These are phyloP conservation scores for Stereum hirsutum DNA, from an alignment of 1,284 basidiomycete genomes.

Conservation along the genomic window DNA sequence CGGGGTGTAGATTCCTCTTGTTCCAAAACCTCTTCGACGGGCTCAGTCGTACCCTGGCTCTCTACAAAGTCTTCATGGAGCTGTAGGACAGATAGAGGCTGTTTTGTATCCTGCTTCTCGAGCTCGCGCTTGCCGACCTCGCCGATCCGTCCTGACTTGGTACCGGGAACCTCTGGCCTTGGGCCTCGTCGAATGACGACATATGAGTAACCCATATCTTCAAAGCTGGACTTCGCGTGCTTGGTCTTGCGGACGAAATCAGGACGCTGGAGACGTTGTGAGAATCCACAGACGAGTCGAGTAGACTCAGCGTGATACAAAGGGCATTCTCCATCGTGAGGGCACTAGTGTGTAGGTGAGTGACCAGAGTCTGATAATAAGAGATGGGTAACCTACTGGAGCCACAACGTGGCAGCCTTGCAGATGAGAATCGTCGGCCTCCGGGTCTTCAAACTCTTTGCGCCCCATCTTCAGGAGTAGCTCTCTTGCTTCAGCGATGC, in stretches of 20 bases:
- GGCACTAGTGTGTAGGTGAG: slow-evolving; percentile 50
- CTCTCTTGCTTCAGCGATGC: slow-evolving; percentile 78
- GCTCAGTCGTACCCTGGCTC: slow-evolving; percentile 7
- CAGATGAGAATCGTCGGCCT: slow-evolving; percentile 24
- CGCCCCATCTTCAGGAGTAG: slow-evolving; percentile 64
- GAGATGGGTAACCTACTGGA: slow-evolving; percentile 45
- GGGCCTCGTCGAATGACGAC: slow-evolving; percentile 79
- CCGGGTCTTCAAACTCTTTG: slow-evolving; percentile 42
- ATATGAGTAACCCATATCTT: slow-evolving; percentile 86
- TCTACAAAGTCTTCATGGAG: slow-evolving; percentile 30
- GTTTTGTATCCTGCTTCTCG: slow-evolving; percentile 26
- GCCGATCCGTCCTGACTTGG: slow-evolving; percentile 56
- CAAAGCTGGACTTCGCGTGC: slow-evolving; percentile 75
- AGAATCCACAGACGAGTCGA: slow-evolving; percentile 72
- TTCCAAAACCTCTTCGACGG: too few relatives aligned
- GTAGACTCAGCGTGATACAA: slow-evolving; percentile 42
- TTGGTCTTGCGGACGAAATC: slow-evolving; percentile 82
- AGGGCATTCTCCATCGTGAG: slow-evolving; percentile 87
- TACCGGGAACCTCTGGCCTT: slow-evolving; percentile 40
- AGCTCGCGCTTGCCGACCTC: slow-evolving; percentile 37
- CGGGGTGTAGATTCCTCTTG: too few relatives aligned
- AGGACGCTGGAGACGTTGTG: slow-evolving; percentile 82
- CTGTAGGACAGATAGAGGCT: slow-evolving; percentile 30
- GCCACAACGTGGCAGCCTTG: slow-evolving; percentile 75
- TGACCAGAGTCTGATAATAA: slow-evolving; percentile 9